These are phyloP conservation scores for Plasmodium falciparum DNA, from an alignment of 169 alveolate genomes.

Conservation along the genomic window DNA sequence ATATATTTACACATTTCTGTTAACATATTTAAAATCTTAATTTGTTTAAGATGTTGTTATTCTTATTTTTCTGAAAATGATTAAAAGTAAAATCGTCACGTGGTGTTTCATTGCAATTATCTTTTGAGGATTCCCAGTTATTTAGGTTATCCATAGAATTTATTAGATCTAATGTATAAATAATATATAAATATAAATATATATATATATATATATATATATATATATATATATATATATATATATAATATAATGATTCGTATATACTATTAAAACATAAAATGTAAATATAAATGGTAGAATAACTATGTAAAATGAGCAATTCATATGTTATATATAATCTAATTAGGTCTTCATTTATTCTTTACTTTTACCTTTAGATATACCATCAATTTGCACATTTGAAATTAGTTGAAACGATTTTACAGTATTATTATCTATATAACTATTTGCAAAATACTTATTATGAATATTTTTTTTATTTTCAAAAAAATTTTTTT, in stretches of 20 bases:
- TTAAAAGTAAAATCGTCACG: constrained; percentile 47
- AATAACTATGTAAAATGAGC: too few species aligned
- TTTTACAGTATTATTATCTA: too few species aligned
- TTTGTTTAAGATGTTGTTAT: constrained; percentile 49
- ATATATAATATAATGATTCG: not conserved
- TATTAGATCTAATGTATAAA: constrained; percentile 9
- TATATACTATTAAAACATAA: not conserved
- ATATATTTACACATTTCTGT: too few species aligned
- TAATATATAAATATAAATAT: too few species aligned
- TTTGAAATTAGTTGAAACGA: too few species aligned
- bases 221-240: constrained; percentile 9
- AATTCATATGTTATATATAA: too few species aligned
- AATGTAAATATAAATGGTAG: not conserved
- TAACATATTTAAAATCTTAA: constrained; percentile 6
- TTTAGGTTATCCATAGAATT: not conserved
- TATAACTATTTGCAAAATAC: too few species aligned
- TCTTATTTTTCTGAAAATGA: constrained; percentile 70
- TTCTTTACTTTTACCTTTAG: too few species aligned
- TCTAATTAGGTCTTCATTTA: too few species aligned
- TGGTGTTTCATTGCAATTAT: constrained; percentile 8
- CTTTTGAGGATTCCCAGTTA: not conserved
- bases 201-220: not conserved
- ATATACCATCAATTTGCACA: too few species aligned
- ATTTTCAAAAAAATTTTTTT: too few species aligned
- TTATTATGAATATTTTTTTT: too few species aligned